phyloP scores from a whole-genome alignment of 2,329 filamentous ascomycete species.

The Cytospora leucostoma region DNA sequence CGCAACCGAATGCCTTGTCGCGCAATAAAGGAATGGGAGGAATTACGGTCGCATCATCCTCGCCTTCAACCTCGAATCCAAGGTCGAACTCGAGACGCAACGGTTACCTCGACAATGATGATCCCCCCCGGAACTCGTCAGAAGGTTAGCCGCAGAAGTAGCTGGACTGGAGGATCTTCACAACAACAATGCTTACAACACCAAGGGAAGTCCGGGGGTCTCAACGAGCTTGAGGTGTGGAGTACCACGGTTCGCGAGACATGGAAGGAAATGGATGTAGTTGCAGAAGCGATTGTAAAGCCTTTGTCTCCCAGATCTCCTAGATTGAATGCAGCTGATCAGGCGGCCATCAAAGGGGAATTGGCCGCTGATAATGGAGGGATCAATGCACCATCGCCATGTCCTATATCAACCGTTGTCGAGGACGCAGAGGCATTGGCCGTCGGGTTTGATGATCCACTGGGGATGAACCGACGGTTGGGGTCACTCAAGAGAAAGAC shows the following conservation, averaged over 20 bases:
- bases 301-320: constrained; percentile 23
- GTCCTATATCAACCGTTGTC: neutral
- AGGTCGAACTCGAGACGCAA: neutral
- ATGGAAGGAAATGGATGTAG: constrained; percentile 2
- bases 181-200: neutral
- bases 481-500: neutral
- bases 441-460: constrained; percentile 17
- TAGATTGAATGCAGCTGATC: constrained; percentile 7
- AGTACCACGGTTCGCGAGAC: neutral
- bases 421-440: neutral
- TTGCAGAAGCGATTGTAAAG: constrained; percentile 23
- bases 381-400: neutral
- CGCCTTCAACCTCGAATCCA: neutral
- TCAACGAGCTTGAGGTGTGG: neutral
- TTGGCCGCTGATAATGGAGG: neutral
- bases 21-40: neutral
- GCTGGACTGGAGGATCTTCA: constrained; percentile 6
- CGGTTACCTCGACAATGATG: neutral
- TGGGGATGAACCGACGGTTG: constrained; percentile 10
- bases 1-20: constrained; percentile 29
- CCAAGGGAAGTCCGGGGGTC: neutral
- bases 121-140: neutral
- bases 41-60: neutral
- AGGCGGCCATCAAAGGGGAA: constrained; percentile 10
- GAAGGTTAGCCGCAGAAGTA: constrained; percentile 11